Evolutionary conservation across 2,329 filamentous ascomycete species (phyloP), one percentile per base, ranked within the genome.

Genomic region (Aspergillus bombycis): DNA sequence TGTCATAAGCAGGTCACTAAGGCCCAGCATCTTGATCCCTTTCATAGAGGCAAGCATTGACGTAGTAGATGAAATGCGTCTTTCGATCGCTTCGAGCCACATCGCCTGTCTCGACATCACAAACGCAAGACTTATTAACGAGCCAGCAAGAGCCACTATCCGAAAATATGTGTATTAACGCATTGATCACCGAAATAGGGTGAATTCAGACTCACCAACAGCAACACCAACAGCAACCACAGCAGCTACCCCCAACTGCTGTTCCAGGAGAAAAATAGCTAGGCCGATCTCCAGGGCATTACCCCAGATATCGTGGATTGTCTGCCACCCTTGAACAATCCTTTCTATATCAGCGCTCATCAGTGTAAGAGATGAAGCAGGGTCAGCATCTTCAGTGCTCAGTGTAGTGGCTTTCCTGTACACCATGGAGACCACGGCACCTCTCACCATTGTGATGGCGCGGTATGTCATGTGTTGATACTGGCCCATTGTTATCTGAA

Each of bases 51-150:
- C 78, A 0, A 86, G 74, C 66, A 84, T 81, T 5, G 78, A 77
- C 7, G 81, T 76, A 0, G 83, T 86, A 19, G 80, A 78, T 7
- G 79, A 81, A 23, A 86, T 80, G 3, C 84, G 80, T 30, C 74
- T 74, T 67, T 86, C 78, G 19, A 84, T 83, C 11, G 82, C 82
- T 53, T 81, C 75, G 38, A 85, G 77, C 84, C 84, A 86, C 19
- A 73, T 68, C 7, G 78, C 78, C 62, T 84, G 82, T 16, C 72
- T 71, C 2, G 74, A 64, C 23, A 78, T 75, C 3, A 80, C 76
- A 53, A 78, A 76, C 6, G 72, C 74, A 72, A 77, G 75, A 1
- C 70, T 71, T 46, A 79, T 62, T 10, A 77, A 71, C 57, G 68
- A 79, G 46, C 70, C 75, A 60, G 74, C 64, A n/a, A 77, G 72